phyloP scores from a whole-genome alignment of 169 alveolate genomes.

The Plasmodium billcollinsi region DNA sequence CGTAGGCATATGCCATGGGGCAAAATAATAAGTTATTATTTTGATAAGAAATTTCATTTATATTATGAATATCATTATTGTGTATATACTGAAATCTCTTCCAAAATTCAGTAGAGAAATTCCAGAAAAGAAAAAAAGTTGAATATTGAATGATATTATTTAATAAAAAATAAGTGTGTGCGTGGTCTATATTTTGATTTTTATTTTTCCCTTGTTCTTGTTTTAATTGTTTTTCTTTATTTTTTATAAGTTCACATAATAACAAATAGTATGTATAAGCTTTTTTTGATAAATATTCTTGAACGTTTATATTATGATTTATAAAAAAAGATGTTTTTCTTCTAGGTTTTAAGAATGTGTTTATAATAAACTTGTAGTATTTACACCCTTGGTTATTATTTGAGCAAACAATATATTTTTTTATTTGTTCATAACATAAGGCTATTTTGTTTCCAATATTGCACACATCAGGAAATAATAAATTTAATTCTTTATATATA shows the following conservation, averaged over 20 bases:
- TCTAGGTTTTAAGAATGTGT: conserved; percentile 36
- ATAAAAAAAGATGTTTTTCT: conserved; percentile 47
- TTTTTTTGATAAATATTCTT: conserved; percentile 34
- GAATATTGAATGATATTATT: conserved; percentile 18
- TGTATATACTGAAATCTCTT: conserved; percentile 35
- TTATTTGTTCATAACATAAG: conserved; percentile 33
- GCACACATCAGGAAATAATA: conserved; percentile 33
- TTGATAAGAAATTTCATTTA: background rate
- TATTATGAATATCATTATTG: background rate
- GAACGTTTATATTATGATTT: conserved; percentile 32
- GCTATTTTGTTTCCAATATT: conserved; percentile 6
- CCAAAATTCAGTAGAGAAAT: conserved; percentile 52
- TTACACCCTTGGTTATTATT: conserved; percentile 34
- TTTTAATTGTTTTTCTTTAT: conserved; percentile 8
- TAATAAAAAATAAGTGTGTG: conserved; percentile 31
- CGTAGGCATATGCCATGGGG: conserved; percentile 46
- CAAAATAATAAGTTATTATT: conserved; percentile 14
- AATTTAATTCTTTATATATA: conserved; percentile 24
- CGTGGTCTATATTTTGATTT: conserved; percentile 6
- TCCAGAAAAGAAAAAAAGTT: conserved; percentile 40
- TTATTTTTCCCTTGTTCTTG: conserved; percentile 5
- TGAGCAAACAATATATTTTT: conserved; percentile 26
- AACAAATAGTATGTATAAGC: conserved; percentile 27
- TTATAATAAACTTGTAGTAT: conserved; percentile 19
- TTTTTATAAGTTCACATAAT: conserved; percentile 23